These are phyloP conservation scores for Globisporangium middletonii DNA, from an alignment of 352 stramenopile genomes.

Conservation along the genomic window DNA sequence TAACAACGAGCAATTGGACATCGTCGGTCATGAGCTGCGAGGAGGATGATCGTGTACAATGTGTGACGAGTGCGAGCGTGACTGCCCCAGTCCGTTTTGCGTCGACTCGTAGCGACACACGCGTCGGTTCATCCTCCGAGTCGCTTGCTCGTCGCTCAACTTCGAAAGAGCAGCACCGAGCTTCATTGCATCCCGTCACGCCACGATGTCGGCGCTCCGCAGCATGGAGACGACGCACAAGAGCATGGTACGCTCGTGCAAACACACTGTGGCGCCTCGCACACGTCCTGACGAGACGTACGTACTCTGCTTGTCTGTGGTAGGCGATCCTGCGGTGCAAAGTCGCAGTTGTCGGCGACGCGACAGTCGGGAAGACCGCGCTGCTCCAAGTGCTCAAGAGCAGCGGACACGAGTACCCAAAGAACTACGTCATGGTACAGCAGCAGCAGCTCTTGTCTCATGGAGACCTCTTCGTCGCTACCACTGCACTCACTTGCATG, in stretches of 20 bases:
- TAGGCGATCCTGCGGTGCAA: slow-evolving; percentile 89
- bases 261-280: background rate
- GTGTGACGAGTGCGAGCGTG: no score
- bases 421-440: slow-evolving; percentile 92
- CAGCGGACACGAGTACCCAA: slow-evolving; percentile 89
- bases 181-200: background rate
- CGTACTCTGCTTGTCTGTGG: background rate
- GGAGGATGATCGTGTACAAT: no score
- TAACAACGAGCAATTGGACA: no score
- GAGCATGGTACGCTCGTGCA: slow-evolving; percentile 44
- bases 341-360: slow-evolving; percentile 88
- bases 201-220: slow-evolving; percentile 67
- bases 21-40: no score
- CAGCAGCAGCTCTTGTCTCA: no score
- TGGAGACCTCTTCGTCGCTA: background rate
- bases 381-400: slow-evolving; percentile 90
- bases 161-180: no score
- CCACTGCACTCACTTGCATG: background rate
- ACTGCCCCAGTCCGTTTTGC: no score
- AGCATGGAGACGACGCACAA: slow-evolving; percentile 91
- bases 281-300: background rate
- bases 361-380: slow-evolving; percentile 88
- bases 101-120: no score
- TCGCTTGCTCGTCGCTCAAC: no score
- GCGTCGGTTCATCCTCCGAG: no score